These are phyloP conservation scores for Bondarzewia mesenterica DNA, from an alignment of 1,284 basidiomycete genomes.

Conservation along the genomic window DNA sequence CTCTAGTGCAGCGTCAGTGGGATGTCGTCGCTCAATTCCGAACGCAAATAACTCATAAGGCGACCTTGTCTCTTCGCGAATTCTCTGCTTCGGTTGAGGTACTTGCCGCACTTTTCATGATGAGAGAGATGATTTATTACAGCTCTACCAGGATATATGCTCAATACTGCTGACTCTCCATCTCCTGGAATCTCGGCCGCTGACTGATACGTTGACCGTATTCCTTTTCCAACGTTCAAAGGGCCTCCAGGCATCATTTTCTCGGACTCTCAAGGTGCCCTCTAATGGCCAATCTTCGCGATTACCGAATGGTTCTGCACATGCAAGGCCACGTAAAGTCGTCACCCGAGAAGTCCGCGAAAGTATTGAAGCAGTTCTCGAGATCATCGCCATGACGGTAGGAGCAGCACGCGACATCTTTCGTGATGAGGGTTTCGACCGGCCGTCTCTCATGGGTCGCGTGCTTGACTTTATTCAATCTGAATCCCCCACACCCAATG, in stretches of 20 bases:
- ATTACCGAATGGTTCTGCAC: slow-evolving; percentile 11
- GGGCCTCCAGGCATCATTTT: slow-evolving; percentile 45
- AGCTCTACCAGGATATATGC: slow-evolving; percentile 48
- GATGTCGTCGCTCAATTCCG: slow-evolving; percentile 79
- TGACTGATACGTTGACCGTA: slow-evolving; percentile 61
- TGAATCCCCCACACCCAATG: slow-evolving; percentile 23
- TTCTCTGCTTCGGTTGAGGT: slow-evolving; percentile 41
- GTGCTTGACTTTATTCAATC: slow-evolving; percentile 54
- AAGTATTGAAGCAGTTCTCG: slow-evolving; percentile 40
- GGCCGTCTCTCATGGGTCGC: slow-evolving; percentile 42
- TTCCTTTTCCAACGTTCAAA: slow-evolving; percentile 69
- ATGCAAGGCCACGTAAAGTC: slow-evolving; percentile 21
- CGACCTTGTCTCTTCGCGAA: slow-evolving; percentile 67
- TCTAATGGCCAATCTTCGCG: slow-evolving; percentile 29
- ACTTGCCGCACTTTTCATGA: slow-evolving; percentile 7
- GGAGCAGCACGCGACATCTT: slow-evolving; percentile 47
- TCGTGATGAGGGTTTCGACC: slow-evolving; percentile 18
- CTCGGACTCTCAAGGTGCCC: slow-evolving; percentile 16
- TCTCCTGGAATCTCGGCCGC: slow-evolving; percentile 74
- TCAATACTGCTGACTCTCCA: slow-evolving; percentile 75
- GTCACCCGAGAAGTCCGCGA: slow-evolving; percentile 43
- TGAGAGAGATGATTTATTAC: slow-evolving; percentile 6
- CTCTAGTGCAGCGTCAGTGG: slow-evolving; percentile 85
- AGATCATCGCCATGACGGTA: slow-evolving; percentile 50
- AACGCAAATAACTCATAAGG: slow-evolving; percentile 76